These are phyloP conservation scores for Septoria linicola DNA, from an alignment of 2,329 filamentous ascomycete species.

Conservation along the genomic window DNA sequence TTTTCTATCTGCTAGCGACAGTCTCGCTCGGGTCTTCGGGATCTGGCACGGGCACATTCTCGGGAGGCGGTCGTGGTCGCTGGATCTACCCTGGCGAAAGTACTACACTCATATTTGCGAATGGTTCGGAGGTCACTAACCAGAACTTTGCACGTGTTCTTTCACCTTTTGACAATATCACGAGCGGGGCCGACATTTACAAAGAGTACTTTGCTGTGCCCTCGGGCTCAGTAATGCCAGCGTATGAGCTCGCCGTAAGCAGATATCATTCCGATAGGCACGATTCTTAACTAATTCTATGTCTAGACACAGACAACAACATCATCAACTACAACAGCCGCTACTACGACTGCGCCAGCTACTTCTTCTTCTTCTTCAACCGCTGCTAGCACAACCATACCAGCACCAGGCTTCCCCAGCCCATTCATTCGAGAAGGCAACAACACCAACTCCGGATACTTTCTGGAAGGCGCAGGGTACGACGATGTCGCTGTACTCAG, in stretches of 20 bases:
- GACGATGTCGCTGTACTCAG: conserved; percentile 49
- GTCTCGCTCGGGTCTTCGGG: conserved; percentile 44
- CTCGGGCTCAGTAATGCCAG: conserved; percentile 23
- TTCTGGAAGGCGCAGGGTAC: conserved; percentile 46
- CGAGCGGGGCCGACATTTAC: conserved; percentile 45
- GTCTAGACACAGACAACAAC: conserved; percentile 10
- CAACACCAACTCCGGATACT: conserved; percentile 51
- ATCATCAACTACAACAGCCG: conserved; percentile 15
- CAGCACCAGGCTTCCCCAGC: conserved; percentile 46
- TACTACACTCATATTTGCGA: conserved; percentile 48
- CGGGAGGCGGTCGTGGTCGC: conserved; percentile 46
- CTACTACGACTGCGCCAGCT: conserved; percentile 9
- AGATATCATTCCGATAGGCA: conserved; percentile 10
- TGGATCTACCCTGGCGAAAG: conserved; percentile 46
- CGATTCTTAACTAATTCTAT: no score
- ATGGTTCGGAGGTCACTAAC: conserved; percentile 44
- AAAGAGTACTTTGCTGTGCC: conserved; percentile 35
- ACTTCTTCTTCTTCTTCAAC: no score
- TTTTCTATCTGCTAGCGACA: conserved; percentile 49
- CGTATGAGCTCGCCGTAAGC: conserved; percentile 26
- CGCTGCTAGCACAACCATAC: conserved; percentile 25
- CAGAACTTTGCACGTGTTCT: conserved; percentile 48
- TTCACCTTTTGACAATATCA: conserved; percentile 44
- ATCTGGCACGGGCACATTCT: conserved; percentile 46
- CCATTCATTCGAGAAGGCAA: conserved; percentile 42